Base-by-base conservation (phyloP, 2,329 filamentous ascomycete genomes). In the Alternaria sp. region DNA sequence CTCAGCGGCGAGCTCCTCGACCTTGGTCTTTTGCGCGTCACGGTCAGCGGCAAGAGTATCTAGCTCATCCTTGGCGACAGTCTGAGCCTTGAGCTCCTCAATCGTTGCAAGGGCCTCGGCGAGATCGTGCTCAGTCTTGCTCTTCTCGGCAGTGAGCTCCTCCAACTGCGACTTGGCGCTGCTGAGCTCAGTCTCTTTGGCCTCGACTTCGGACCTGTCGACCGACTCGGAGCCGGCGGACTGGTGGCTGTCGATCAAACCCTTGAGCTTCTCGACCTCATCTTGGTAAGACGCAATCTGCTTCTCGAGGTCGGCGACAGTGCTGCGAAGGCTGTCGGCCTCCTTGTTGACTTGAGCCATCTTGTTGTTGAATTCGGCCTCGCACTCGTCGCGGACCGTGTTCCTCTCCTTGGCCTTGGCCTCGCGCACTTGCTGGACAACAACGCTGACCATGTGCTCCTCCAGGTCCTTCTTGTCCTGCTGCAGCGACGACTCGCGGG, bases 401-500 rank as follows among this genome's bases (percentile, higher is more conserved):
- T 66, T 71, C 23, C 76, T 62, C 65, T 78, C 76, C 61, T 75
- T 74, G 40, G 70, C 69, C 58, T 76, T 77, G 23, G 76, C 76
- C 51, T 79, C 76, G 45, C 72, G 75, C 14, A 79, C 75, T 56
- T 78, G 77, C 62, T 79, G 75, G 40, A 79, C 76, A 34, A 79
- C 75, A 17, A 78, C 75, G 37, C 72, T 76, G 44, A 79, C 77
- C 76, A 79, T 78, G 65, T 79, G 76, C 62, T 78, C 76, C 65
- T 78, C 77, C 6, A 78, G 65, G 24, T 74, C 72, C 64, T 74
- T 74, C 68, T 78, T 79, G 57, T 78, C 75, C 60, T 72, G 69
- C 58, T 73, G 61, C 28, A 74, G 67, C 0, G 71, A 65, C 26
- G 58, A 49, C 53, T 74, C 72, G 33, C 71, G 69, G 63, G 72